Evolutionary conservation across 805 yeast genomes (phyloP).

Genomic region (Crinitomyces ghanaensis): DNA sequence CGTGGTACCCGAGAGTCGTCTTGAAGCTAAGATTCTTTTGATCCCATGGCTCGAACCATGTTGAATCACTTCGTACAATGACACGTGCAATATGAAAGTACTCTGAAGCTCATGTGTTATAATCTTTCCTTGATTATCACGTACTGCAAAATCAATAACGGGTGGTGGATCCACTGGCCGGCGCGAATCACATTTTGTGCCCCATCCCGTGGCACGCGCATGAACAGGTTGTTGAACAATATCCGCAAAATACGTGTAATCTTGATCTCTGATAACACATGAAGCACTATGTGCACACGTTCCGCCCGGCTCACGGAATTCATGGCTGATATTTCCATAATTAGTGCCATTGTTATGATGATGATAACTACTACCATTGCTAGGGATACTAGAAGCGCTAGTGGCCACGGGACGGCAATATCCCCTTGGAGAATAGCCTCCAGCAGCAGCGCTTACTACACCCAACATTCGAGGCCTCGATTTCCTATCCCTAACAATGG

Average conservation of each 20-base stretch:
- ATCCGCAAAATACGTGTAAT: conserved; percentile 10
- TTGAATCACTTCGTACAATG: conserved; percentile 8
- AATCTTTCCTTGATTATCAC: conserved; percentile 18
- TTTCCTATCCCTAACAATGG: no score
- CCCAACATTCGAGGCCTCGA: no score
- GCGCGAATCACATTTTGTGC: conserved; percentile 23
- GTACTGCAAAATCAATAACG: conserved; percentile 17
- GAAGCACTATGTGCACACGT: not conserved
- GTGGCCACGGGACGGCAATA: no score
- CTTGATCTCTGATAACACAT: not conserved
- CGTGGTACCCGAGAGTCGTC: conserved; percentile 17
- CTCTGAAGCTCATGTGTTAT: conserved; percentile 21
- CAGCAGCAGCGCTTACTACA: no score
- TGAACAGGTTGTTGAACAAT: conserved; percentile 24
- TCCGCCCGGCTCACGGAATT: no score
- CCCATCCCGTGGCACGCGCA: conserved; percentile 28
- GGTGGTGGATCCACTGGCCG: conserved; percentile 29
- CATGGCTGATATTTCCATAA: no score
- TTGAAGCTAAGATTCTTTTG: conserved; percentile 2
- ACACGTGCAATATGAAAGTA: conserved; percentile 19
- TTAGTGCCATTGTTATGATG: not conserved
- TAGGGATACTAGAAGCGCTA: no score
- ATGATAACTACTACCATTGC: no score
- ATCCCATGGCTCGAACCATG: conserved; percentile 5
- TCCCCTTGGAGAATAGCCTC: no score